These are phyloP conservation scores for Henckelia pumila DNA, from an alignment of 257 asterid species.

Conservation along the genomic window DNA sequence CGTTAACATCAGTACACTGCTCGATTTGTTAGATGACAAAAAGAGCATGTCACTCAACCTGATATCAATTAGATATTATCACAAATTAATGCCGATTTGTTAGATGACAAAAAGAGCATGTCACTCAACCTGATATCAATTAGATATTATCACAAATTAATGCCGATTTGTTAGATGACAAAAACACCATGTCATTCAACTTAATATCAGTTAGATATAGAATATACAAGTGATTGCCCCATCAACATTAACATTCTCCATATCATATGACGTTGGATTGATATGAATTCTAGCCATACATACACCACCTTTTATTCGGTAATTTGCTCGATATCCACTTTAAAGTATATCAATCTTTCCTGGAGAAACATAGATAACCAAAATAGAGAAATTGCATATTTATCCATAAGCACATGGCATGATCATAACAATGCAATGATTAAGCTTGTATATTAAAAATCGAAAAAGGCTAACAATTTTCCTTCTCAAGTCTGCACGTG, in stretches of 20 bases:
- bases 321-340: not conserved
- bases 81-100: not conserved
- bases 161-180: no score
- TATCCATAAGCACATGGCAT: not conserved
- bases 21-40: not conserved
- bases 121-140: not conserved
- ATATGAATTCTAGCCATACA: not conserved
- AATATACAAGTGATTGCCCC: not conserved
- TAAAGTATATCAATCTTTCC: not conserved
- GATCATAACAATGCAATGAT: not conserved
- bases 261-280: not conserved
- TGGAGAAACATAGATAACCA: not conserved
- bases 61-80: not conserved
- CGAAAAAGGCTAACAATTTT: not conserved
- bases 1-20: no score
- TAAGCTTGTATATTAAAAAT: not conserved
- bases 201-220: not conserved
- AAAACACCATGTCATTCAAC: no score
- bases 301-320: not conserved
- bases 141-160: no score
- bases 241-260: not conserved
- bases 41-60: not conserved
- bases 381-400: not conserved
- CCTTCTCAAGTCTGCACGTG: not conserved
- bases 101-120: not conserved